Evolutionary conservation across 495 filamentous ascomycete genomes (phyloP).

Genomic region (Podospora australis): DNA sequence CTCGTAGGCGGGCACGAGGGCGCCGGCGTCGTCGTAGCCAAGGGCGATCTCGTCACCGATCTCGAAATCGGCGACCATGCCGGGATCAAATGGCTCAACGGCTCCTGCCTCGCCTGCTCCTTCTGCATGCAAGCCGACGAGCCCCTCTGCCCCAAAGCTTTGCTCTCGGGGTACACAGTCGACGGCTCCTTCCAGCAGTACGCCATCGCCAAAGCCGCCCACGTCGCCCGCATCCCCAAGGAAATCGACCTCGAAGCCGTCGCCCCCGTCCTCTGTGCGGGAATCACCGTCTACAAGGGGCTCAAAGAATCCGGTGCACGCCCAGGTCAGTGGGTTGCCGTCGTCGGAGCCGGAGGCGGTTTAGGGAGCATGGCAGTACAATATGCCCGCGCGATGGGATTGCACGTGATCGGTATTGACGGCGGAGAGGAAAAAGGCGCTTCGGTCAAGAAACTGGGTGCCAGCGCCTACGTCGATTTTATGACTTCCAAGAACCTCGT

Average conservation of each 20-base stretch:
- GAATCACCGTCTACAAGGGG: slow-evolving; percentile 91
- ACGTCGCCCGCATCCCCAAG: slow-evolving; percentile 74
- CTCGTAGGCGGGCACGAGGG: slow-evolving; percentile 95
- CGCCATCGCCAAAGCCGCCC: slow-evolving; percentile 74
- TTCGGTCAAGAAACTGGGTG: slow-evolving; percentile 63
- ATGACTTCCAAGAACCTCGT: slow-evolving; percentile 66
- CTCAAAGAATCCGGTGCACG: slow-evolving; percentile 72
- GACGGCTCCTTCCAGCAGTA: slow-evolving; percentile 94
- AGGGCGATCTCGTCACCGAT: slow-evolving; percentile 64
- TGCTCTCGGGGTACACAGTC: slow-evolving; percentile 83
- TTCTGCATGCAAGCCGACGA: slow-evolving; percentile 69
- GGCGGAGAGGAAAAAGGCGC: slow-evolving; percentile 68
- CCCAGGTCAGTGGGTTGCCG: slow-evolving; percentile 73
- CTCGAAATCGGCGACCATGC: slow-evolving; percentile 73
- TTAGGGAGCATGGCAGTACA: slow-evolving; percentile 77
- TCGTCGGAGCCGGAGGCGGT: slow-evolving; percentile 85
- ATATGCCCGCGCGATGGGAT: slow-evolving; percentile 85
- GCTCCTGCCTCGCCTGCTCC: slow-evolving; percentile 67
- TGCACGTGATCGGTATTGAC: slow-evolving; percentile 72
- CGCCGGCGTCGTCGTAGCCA: slow-evolving; percentile 77
- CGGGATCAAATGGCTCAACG: slow-evolving; percentile 90
- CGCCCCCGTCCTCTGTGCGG: slow-evolving; percentile 78
- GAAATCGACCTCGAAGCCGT: slow-evolving; percentile 67
- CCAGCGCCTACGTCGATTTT: slow-evolving; percentile 72
- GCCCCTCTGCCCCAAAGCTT: slow-evolving; percentile 65